Conservation (phyloP, 2,329 filamentous ascomycete genomes). For the Alternaria incomplexa region DNA sequence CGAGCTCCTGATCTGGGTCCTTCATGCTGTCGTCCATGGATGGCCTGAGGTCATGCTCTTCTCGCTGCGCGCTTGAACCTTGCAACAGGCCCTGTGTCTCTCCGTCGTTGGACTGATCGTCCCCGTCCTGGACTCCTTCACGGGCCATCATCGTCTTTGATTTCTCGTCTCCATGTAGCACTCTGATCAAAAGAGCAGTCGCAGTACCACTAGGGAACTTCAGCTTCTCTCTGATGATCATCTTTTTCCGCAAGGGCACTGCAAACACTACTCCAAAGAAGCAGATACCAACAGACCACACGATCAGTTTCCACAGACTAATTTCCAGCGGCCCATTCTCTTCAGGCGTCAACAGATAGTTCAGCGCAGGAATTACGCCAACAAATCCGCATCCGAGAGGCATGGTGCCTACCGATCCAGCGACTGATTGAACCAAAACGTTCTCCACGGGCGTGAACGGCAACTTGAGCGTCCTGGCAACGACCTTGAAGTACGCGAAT, state of each 20-base stretch:
- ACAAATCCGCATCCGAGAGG: slow-evolving; percentile 95
- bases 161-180: slow-evolving; percentile 73
- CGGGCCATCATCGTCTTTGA: slow-evolving; percentile 14
- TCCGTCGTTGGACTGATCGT: slow-evolving; percentile 13
- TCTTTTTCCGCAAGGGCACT: slow-evolving; percentile 86
- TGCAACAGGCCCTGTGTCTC: slow-evolving; percentile 47
- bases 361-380: slow-evolving; percentile 89
- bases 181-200: slow-evolving; percentile 89
- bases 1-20: slow-evolving; percentile 32
- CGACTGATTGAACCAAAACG: slow-evolving; percentile 93
- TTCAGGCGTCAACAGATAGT: slow-evolving; percentile 77
- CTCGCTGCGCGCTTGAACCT: slow-evolving; percentile 20
- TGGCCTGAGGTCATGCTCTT: slow-evolving; percentile 27
- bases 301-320: slow-evolving; percentile 75
- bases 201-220: slow-evolving; percentile 96
- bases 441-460: slow-evolving; percentile 97
- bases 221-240: slow-evolving; percentile 89
- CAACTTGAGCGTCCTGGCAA: slow-evolving; percentile 73
- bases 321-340: slow-evolving; percentile 80
- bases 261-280: slow-evolving; percentile 98
- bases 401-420: slow-evolving; percentile 95
- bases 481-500: slow-evolving; percentile 87
- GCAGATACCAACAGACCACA: slow-evolving; percentile 92
- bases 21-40: slow-evolving; percentile 23
- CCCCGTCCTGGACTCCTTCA: not conserved